These are phyloP conservation scores for Suhomyces bribrorum DNA, from an alignment of 1,139 yeast species.

Conservation along the genomic window DNA sequence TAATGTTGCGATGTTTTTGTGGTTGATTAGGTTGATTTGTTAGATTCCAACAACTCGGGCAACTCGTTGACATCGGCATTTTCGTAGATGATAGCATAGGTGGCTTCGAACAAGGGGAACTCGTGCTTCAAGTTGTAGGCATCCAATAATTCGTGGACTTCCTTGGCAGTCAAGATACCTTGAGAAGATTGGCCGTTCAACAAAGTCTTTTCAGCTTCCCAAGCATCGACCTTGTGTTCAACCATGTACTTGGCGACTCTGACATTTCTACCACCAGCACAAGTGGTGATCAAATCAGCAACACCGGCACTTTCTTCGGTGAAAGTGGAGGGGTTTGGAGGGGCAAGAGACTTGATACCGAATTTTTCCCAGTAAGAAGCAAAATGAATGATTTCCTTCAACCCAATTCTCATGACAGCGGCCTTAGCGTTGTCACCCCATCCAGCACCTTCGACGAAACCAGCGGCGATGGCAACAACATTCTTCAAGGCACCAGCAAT, in stretches of 20 bases:
- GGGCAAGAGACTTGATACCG: conserved; percentile 67
- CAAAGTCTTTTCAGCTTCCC: conserved; percentile 77
- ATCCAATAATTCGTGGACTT: conserved; percentile 80
- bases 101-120: conserved; percentile 86
- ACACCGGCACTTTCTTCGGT: conserved; percentile 95
- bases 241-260: conserved; percentile 83
- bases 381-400: conserved; percentile 73
- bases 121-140: conserved; percentile 61
- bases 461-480: conserved; percentile 90
- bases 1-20: not conserved
- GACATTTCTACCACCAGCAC: conserved; percentile 95
- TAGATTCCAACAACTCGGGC: conserved; percentile 57
- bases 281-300: conserved; percentile 93
- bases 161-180: conserved; percentile 86
- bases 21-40: not conserved
- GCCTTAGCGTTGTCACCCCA: conserved; percentile 99
- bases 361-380: conserved; percentile 57
- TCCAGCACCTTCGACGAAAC: conserved; percentile 92
- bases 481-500: conserved; percentile 95
- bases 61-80: conserved; percentile 62
- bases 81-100: conserved; percentile 79
- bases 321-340: conserved; percentile 72
- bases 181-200: conserved; percentile 94
- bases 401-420: conserved; percentile 92
- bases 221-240: conserved; percentile 66